Conservation (phyloP, 371 early-diverging fungal genomes). For the Thermomucor indicae-seudaticae region DNA sequence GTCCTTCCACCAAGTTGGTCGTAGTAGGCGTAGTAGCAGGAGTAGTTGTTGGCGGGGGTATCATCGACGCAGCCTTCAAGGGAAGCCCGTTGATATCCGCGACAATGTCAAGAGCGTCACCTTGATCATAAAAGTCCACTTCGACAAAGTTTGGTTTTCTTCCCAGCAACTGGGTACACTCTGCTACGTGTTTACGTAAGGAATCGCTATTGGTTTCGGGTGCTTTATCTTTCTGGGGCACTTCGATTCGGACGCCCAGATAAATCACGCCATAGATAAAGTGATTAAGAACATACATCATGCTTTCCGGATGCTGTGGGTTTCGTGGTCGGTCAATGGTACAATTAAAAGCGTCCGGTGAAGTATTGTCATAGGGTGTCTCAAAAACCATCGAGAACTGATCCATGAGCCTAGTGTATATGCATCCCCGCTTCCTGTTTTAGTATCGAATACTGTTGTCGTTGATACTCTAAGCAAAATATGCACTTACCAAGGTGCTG, state of each 20-base stretch:
- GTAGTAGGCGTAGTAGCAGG: neutral
- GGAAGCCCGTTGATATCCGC: slow-evolving; percentile 48
- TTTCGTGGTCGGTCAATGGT: slow-evolving; percentile 46
- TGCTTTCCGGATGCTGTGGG: slow-evolving; percentile 7
- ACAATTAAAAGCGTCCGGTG: slow-evolving; percentile 31
- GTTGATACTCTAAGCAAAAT: too few relatives aligned
- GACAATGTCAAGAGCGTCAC: slow-evolving; percentile 36
- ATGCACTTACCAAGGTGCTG: slow-evolving; percentile 54
- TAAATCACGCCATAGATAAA: slow-evolving; percentile 41
- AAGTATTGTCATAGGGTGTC: slow-evolving; percentile 45
- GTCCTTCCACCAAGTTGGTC: neutral
- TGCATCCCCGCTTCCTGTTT: neutral
- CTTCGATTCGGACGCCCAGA: slow-evolving; percentile 14
- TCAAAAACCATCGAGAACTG: slow-evolving; percentile 51
- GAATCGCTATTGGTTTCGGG: slow-evolving; percentile 29
- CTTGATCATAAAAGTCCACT: slow-evolving; percentile 71
- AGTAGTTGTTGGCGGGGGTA: neutral
- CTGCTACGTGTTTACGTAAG: slow-evolving; percentile 26
- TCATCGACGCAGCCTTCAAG: neutral
- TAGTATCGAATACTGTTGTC: too few relatives aligned
- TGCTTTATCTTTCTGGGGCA: slow-evolving; percentile 39
- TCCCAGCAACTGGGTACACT: slow-evolving; percentile 29
- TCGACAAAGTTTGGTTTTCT: slow-evolving; percentile 64
- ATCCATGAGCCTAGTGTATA: slow-evolving; percentile 40
- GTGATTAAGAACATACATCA: slow-evolving; percentile 59